Conservation (phyloP, 371 early-diverging fungal genomes). For the Mucor racemosus region DNA sequence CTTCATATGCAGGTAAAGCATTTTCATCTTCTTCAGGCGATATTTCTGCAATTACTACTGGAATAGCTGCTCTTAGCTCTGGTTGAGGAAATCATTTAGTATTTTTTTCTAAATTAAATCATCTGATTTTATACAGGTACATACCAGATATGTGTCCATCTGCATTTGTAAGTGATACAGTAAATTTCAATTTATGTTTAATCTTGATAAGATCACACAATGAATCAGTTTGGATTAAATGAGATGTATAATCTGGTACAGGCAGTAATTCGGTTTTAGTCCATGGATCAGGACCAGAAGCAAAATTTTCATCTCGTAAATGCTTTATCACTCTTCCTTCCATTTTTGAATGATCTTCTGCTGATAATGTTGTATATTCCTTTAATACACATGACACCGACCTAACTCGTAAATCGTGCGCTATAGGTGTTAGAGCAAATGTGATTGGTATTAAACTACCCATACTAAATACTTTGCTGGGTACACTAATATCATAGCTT, state of each 20-base stretch:
- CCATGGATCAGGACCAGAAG: conserved; percentile 26
- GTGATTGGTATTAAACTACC: conserved; percentile 46
- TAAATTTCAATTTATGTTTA: conserved; percentile 50
- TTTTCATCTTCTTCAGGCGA: conserved; percentile 47
- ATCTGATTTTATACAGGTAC: neutral
- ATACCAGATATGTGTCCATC: conserved; percentile 59
- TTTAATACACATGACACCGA: conserved; percentile 43
- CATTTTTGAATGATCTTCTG: conserved; percentile 37
- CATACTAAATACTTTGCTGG: conserved; percentile 41
- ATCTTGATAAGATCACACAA: conserved; percentile 44
- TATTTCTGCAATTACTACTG: conserved; percentile 41
- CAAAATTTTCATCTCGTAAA: conserved; percentile 40
- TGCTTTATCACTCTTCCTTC: conserved; percentile 38
- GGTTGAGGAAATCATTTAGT: neutral
- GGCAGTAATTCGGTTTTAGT: conserved; percentile 35
- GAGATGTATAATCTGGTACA: conserved; percentile 31
- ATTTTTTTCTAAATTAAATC: neutral
- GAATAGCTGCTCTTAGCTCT: conserved; percentile 55
- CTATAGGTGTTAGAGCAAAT: conserved; percentile 45
- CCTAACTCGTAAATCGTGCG: conserved; percentile 36
- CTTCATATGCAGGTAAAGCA: conserved; percentile 52
- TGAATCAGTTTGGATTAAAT: conserved; percentile 37
- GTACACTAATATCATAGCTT: conserved; percentile 50
- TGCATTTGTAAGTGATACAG: conserved; percentile 46
- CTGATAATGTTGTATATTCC: conserved; percentile 42